A percentile compares a stretch with the other conserved stretches of the same genome.
phyloP scores from a whole-genome alignment of 2,329 filamentous ascomycete genomes.

The Penicillium glabrum region DNA sequence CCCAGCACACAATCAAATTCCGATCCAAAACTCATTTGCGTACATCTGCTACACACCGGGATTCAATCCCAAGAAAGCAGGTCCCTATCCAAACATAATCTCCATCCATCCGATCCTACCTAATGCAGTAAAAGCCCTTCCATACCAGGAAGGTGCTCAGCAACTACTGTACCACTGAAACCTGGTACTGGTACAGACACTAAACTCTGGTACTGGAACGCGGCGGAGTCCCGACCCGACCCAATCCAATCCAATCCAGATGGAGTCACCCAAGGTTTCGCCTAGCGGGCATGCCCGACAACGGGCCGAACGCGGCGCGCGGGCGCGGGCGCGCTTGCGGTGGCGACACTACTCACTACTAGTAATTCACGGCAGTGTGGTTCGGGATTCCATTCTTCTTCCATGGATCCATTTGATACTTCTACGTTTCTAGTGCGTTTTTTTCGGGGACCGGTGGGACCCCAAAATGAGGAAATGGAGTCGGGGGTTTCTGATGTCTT shows the following conservation, averaged over 20 bases:
- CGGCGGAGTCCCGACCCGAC: constrained; percentile 17
- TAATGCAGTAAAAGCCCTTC: constrained; percentile 5
- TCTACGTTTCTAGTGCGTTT: neutral
- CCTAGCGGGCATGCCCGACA: constrained; percentile 28
- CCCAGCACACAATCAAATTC: neutral
- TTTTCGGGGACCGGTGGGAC: neutral
- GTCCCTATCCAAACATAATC: neutral
- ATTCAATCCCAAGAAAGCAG: neutral
- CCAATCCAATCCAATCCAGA: constrained; percentile 8
- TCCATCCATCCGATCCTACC: neutral
- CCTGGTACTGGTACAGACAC: neutral
- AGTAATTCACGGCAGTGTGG: neutral
- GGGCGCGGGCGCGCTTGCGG: constrained; percentile 16
- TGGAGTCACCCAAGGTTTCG: constrained; percentile 18
- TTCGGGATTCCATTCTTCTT: neutral
- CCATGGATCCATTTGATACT: neutral
- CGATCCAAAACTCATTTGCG: neutral
- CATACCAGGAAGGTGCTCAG: constrained; percentile 19
- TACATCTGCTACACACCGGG: neutral
- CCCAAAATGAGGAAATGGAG: neutral
- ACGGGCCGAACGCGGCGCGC: constrained; percentile 27
- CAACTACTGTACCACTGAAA: neutral
- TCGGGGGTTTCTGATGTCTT: neutral
- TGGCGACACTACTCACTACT: neutral
- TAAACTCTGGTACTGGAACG: constrained; percentile 9